Evolutionary conservation across 2,329 filamentous ascomycete genomes (phyloP).

Genomic region (Blumeriella jaapii): DNA sequence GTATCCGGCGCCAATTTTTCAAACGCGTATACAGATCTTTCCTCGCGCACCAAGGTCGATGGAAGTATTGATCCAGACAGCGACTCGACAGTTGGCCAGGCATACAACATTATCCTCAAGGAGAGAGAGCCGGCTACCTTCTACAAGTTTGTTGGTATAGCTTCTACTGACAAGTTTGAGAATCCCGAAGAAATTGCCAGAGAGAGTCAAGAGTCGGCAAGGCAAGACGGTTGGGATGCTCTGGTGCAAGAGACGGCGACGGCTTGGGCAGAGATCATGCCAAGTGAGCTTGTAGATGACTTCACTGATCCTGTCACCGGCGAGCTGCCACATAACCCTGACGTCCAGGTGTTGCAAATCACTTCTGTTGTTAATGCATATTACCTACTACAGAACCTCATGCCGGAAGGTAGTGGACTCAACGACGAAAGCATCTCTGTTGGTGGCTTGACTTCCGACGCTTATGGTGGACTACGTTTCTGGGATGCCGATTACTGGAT

Average conservation of each 20-base stretch:
- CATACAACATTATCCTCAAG: conserved; percentile 40
- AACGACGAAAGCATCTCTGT: conserved; percentile 55
- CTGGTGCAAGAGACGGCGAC: conserved; percentile 43
- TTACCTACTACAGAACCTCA: conserved; percentile 40
- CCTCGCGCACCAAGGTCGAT: conserved; percentile 16
- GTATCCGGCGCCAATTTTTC: conserved; percentile 36
- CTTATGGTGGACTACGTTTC: conserved; percentile 46
- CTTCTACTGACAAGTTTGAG: conserved; percentile 56
- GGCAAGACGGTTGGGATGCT: conserved; percentile 40
- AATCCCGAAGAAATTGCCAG: conserved; percentile 44
- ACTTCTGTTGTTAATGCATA: conserved; percentile 42
- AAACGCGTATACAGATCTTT: conserved; percentile 29
- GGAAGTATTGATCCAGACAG: conserved; percentile 41
- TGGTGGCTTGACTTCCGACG: conserved; percentile 55
- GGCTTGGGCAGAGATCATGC: conserved; percentile 54
- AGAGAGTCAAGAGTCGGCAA: conserved; percentile 39
- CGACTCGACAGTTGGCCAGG: conserved; percentile 52
- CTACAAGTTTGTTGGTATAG: conserved; percentile 56
- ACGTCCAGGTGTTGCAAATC: conserved; percentile 43
- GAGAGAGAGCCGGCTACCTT: conserved; percentile 42
- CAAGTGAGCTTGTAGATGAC: conserved; percentile 49
- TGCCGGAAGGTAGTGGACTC: conserved; percentile 38
- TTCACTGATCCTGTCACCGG: conserved; percentile 46
- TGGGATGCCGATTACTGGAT: conserved; percentile 32
- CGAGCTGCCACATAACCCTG: conserved; percentile 44